Evolutionary conservation across 225 moss, liverwort and hornwort species (phyloP), one percentile per base, ranked within the genome.

Genomic region (Physcomitrellopsis africana): DNA sequence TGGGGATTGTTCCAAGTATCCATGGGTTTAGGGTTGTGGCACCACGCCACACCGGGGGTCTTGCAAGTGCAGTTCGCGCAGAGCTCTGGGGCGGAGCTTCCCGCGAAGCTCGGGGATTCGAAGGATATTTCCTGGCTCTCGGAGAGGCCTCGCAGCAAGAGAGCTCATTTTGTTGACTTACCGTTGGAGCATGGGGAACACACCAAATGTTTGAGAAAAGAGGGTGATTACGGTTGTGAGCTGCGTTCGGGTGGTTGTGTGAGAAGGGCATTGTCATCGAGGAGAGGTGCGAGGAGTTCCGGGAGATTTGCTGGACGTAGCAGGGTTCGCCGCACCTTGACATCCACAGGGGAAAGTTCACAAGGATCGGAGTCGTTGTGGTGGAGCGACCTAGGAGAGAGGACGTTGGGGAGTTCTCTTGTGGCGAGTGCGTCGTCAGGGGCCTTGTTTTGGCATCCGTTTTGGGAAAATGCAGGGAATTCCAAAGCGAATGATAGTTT

Each of bases 11-110:
- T 27, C 16, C 51, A 9, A 11, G 63, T 23, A 0, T 19, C 59
- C 15, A 81, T 81, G 81, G 77, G 72, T 61, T 77, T 67, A 77
- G 76, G 72, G 49, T 72, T 81, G 12, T 55, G 77, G 67, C 67
- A 55, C 49, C 48, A 41, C 4, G 77, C 57, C 44, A 57, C 51
- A 15, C 62, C 72, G 42, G 7, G 7, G 4, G 42, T 18, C 37
- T 53, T 71, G 53, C 80, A 70, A 45, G 42, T 42, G 52, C 63
- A 63, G 51, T 7, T 37, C 32, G 59, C 11, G 17, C 56, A 58
- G 70, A 57, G 16, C 43, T 37, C 32, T 5, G 60, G 61, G 32
- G 32, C 48, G 62, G 44, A 47, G 65, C 9, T 46, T 1, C 74
- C 18, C 0, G 24, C n/a, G 18, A 75, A 54, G 67, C 72, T 79